These are phyloP conservation scores for Cladophialophora carrionii DNA, from an alignment of 2,329 filamentous ascomycete genomes.

Conservation along the genomic window DNA sequence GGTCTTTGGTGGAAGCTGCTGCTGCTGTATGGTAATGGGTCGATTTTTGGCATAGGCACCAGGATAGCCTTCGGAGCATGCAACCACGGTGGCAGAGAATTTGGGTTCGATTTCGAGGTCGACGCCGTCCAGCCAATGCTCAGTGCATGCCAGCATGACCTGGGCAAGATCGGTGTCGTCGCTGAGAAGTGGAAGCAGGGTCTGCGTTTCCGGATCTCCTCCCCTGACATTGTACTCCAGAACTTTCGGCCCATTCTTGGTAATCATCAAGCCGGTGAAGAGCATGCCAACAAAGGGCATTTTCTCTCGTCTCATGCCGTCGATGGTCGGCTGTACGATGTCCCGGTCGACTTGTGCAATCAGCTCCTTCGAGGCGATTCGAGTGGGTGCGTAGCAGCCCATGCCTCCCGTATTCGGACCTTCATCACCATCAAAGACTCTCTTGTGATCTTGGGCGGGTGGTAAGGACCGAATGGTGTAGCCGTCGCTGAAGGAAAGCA, in stretches of 20 bases:
- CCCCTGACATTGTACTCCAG: conserved; percentile 94
- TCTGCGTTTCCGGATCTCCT: conserved; percentile 90
- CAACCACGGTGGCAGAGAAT: conserved; percentile 89
- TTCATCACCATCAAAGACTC: conserved; percentile 84
- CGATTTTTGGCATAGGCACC: conserved; percentile 81
- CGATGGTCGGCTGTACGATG: conserved; percentile 85
- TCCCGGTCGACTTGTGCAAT: conserved; percentile 76
- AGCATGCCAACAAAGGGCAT: conserved; percentile 71
- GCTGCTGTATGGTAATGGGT: conserved; percentile 60
- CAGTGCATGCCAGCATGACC: conserved; percentile 82
- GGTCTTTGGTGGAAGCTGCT: conserved; percentile 54
- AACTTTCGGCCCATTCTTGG: conserved; percentile 74
- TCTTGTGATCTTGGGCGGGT: conserved; percentile 95
- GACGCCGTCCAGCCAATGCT: conserved; percentile 72
- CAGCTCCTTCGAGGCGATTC: conserved; percentile 73
- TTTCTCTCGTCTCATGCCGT: conserved; percentile 82
- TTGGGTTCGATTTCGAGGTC: conserved; percentile 67
- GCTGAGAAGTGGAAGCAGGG: conserved; percentile 71
- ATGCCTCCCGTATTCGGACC: conserved; percentile 97
- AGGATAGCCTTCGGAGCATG: conserved; percentile 89
- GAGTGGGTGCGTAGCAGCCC: conserved; percentile 95
- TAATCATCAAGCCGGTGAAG: conserved; percentile 94
- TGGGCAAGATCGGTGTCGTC: conserved; percentile 81
- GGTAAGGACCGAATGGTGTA: conserved; percentile 80
- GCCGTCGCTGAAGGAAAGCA: conserved; percentile 90